phyloP scores from a whole-genome alignment of 176 grass and related monocot genomes.

The Panicum miliaceum region DNA sequence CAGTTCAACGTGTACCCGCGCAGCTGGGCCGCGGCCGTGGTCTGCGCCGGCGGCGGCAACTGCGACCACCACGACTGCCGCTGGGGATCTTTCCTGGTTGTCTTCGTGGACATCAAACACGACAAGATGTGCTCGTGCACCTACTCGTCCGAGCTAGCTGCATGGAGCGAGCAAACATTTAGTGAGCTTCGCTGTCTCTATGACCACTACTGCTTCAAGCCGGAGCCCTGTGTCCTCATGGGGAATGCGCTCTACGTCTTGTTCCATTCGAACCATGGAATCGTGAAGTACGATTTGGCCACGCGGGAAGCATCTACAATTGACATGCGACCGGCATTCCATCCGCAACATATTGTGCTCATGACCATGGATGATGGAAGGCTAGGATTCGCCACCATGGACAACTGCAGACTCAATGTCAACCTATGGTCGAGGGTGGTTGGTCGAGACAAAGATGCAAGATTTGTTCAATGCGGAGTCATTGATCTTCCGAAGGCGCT shows the following conservation, averaged over 20 bases:
- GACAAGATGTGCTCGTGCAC: too few relatives aligned
- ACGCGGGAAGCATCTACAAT: not conserved
- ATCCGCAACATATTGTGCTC: not conserved
- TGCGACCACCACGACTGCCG: not conserved
- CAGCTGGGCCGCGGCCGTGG: not conserved
- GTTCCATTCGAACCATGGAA: too few relatives aligned
- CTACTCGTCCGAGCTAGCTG: not conserved
- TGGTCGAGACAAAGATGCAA: too few relatives aligned
- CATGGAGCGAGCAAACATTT: not conserved
- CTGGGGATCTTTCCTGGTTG: not conserved
- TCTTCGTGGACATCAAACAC: not conserved
- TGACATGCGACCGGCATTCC: not conserved
- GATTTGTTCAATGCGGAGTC: too few relatives aligned
- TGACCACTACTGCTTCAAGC: too few relatives aligned
- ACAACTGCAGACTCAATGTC: too few relatives aligned
- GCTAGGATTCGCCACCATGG: not conserved
- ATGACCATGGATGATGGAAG: not conserved
- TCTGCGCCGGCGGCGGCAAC: not conserved
- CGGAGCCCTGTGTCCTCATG: not conserved
- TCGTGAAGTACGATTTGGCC: not conserved
- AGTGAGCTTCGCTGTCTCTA: fast-evolving
- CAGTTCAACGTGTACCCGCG: too few relatives aligned
- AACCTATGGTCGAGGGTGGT: too few relatives aligned
- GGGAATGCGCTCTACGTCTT: not conserved
- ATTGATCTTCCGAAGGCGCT: too few relatives aligned